These are phyloP conservation scores for Suhomyces bolitotheri DNA, from an alignment of 1,139 yeast genomes.

Conservation along the genomic window DNA sequence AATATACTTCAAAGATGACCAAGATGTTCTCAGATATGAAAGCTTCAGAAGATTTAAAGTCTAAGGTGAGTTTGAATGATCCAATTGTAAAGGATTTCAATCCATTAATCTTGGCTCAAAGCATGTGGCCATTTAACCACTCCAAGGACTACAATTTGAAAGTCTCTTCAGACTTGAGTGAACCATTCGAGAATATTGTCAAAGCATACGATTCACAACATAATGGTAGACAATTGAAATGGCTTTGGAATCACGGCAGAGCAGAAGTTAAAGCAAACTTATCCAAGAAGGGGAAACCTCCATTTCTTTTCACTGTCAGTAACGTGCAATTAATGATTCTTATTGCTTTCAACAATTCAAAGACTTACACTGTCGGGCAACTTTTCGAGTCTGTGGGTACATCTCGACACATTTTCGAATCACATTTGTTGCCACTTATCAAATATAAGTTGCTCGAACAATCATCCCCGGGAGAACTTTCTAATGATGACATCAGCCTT, in stretches of 20 bases:
- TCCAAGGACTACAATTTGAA: slow-evolving; percentile 43
- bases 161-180: slow-evolving; percentile 55
- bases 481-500: slow-evolving; percentile 58
- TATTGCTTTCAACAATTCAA: slow-evolving; percentile 70
- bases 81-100: slow-evolving; percentile 59
- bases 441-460: slow-evolving; percentile 76
- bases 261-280: slow-evolving; percentile 91
- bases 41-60: slow-evolving; percentile 76
- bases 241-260: slow-evolving; percentile 96
- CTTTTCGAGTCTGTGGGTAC: slow-evolving; percentile 69
- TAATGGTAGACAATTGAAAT: slow-evolving; percentile 83
- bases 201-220: slow-evolving; percentile 74
- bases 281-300: slow-evolving; percentile 79
- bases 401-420: slow-evolving; percentile 64
- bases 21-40: slow-evolving; percentile 96
- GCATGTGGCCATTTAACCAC: slow-evolving; percentile 81
- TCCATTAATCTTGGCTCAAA: slow-evolving; percentile 80
- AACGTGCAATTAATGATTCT: slow-evolving; percentile 85
- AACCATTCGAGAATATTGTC: slow-evolving; percentile 67
- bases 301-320: slow-evolving; percentile 78
- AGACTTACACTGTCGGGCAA: slow-evolving; percentile 59
- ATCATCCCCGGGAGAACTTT: slow-evolving; percentile 53
- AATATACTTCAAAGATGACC: slow-evolving; percentile 90
- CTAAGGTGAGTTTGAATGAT: slow-evolving; percentile 52
- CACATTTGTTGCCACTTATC: slow-evolving; percentile 74